Evolutionary conservation across 352 stramenopile species (phyloP), one percentile per base, ranked within the genome.

Genomic region (Pythium volutum): DNA sequence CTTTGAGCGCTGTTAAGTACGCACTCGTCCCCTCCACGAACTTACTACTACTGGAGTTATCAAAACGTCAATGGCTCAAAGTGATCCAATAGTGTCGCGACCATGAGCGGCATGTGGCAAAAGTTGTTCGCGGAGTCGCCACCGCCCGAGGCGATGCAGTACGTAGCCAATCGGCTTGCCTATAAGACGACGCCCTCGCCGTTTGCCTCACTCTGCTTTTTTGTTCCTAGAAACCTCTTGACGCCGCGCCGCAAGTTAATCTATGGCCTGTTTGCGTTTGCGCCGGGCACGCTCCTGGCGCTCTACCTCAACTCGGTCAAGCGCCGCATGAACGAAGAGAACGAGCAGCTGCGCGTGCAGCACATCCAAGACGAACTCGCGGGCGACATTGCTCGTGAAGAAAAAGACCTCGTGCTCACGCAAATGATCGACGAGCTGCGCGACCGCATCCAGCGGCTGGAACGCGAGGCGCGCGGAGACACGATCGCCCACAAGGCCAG

Each of bases 291-390:
- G 39, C 22, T 82, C 39, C 56, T 89, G 43, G 84, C 72, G 14
- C 58, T 91, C 26, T 93, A 87, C 48, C 64, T 93, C 39, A 76
- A 84, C 64, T 88, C 75, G 18, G 78, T 93, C 9, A 89, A 91
- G 71, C 57, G 59, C 18, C 59, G 75, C 11, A 93, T 93, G 84
- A 73, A 90, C 16, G 60, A 66, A 23, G 77, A 91, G 54, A 87
- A 93, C 55, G 78, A 89, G 26, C 39, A 23, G 29, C 22, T 87
- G 16, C 80, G 77, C 42, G n/a, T 51, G 12, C 20, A 67, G 42
- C 49, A 64, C 39, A 43, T 71, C 42, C 34, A 49, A 3, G 72
- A 69, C 14, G 74, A 91, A 61, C 31, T 88, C 27, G 63, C 54
- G 6, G 51, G 59, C 15, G 71, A 89, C 22, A 54, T 70, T 9